Base-by-base conservation (phyloP, 2,329 filamentous ascomycete species). In the Akanthomyces dipterigenus region DNA sequence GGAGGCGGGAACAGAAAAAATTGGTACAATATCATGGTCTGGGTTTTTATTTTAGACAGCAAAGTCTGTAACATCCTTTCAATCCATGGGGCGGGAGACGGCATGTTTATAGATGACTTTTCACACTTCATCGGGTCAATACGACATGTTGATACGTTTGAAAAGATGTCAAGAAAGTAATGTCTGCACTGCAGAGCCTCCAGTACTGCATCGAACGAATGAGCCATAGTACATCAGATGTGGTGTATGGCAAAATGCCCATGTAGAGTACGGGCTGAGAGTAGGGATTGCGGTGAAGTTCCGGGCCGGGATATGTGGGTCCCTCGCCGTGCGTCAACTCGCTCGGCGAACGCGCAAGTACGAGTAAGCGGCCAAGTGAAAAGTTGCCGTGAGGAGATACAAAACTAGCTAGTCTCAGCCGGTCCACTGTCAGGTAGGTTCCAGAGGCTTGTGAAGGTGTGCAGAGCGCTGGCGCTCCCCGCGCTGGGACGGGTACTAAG, bases 271-370 rank as follows among this genome's bases (percentile, higher is more conserved):
- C n/a, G n/a, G n/a, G n/a, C n/a, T 16, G 42, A 20, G 42, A 45
- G 42, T 5, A 45, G 1, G n/a, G 45, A n/a, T 34, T 14, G 45
- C 31, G 34, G 34, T 50, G 28, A 50, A 31, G 55, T 12, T 50
- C 5, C 42, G 55, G 55, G 14, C 55, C 43, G 55, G 46, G 36
- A n/a, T 11, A 42, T 40, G 55, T 51, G 55, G 46, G 43, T 24
- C 34, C 24, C 12, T 34, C 12, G 20, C 18, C 16, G 8, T 24
- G 24, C 26, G 48, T 38, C 48, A 20, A 14, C 56, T 53, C 38
- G 56, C 56, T 53, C 38, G 56, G 48, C 24, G 38, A 43, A 22
- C 7, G 36, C 56, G 56, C 38, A 60, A 60, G 36, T 59, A 51
- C 56, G 56, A 59, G 56, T 14, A 24, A 43, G 36, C 16, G 22